Base-by-base conservation (phyloP, 768 basidiomycete genomes). In the Boletus reticuloceps region DNA sequence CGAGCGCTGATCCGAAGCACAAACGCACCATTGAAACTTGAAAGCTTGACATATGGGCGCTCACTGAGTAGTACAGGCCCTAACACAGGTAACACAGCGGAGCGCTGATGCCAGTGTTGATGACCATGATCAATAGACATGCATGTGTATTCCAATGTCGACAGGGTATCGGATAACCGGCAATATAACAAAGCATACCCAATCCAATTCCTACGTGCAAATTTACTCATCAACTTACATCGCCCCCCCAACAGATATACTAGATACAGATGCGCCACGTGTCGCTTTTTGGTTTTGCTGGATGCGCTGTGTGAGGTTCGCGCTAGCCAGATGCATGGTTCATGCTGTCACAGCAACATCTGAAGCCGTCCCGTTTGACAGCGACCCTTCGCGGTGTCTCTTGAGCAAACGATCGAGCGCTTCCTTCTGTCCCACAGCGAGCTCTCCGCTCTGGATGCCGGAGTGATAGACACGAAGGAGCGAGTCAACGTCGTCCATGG, bases 401-500 rank as follows among this genome's bases (percentile, higher is more conserved):
- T 81, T 82, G 61, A 98, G 80, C 32, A 98, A 79, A 55, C 86
- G 82, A 72, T 98, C 94, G 31, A 98, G 80, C 6, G 91, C 88
- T 67, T 90, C 88, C 75, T 88, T 89, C 75, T 98, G 91, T n/a
- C 97, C 94, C 41, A 98, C 88, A 43, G 84, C 85, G 65, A 99
- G 89, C 70, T 91, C 86, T 54, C 97, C 97, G 37, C 88, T 87
- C 68, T 89, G 86, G 71, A 98, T 94, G 34, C 89, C 94, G 50
- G 89, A 89, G 79, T 98, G 94, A 75, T 97, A 98, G 39, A 98
- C 82, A 69, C 97, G 91, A 43, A 99, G 82, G 37, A 99, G 85
- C 32, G 93, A 91, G 74, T 99, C 97, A 57, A 99, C 97, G 68
- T 98, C 96, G 67, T 98, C 95, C 94, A 99, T 98, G 13, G 91